phyloP scores from a whole-genome alignment of 2,329 filamentous ascomycete genomes.

The Hypomyces perniciosus region DNA sequence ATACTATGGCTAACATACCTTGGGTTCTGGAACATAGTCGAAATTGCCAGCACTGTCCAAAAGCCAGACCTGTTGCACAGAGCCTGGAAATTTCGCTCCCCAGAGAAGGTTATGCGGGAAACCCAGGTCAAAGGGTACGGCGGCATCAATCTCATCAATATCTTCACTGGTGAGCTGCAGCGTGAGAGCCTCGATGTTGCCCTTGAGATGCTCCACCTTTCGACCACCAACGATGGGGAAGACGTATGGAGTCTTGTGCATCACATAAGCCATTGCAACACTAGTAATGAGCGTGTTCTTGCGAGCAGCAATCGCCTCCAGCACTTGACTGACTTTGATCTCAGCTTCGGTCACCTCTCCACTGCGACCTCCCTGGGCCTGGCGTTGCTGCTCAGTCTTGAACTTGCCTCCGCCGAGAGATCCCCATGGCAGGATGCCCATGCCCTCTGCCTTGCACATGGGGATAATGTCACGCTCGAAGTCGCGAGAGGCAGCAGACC shows the following conservation, averaged over 20 bases:
- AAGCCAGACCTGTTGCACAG: slow-evolving; percentile 38
- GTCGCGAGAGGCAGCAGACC: slow-evolving; percentile 34
- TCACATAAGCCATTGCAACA: slow-evolving; percentile 64
- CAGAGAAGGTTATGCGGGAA: slow-evolving; percentile 61
- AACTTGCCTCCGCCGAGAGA: slow-evolving; percentile 46
- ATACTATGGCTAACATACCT: slow-evolving; percentile 22
- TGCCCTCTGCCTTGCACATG: slow-evolving; percentile 37
- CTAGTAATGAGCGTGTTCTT: slow-evolving; percentile 40
- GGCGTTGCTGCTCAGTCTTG: slow-evolving; percentile 33
- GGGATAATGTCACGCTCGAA: slow-evolving; percentile 40
- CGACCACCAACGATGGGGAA: slow-evolving; percentile 68
- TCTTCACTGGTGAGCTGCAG: slow-evolving; percentile 56
- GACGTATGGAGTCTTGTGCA: slow-evolving; percentile 65
- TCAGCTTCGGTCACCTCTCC: slow-evolving; percentile 46
- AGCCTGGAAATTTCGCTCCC: slow-evolving; percentile 30
- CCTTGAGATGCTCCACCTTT: slow-evolving; percentile 62
- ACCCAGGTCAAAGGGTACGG: slow-evolving; percentile 56
- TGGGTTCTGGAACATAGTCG: slow-evolving; percentile 42
- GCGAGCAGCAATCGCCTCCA: slow-evolving; percentile 44
- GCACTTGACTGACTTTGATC: slow-evolving; percentile 38
- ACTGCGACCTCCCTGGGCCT: slow-evolving; percentile 31
- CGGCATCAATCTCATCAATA: slow-evolving; percentile 59
- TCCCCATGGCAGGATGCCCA: slow-evolving; percentile 56
- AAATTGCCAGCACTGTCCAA: slow-evolving; percentile 41
- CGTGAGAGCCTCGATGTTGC: slow-evolving; percentile 62